These are phyloP conservation scores for Talaromyces wortmannii DNA, from an alignment of 495 filamentous ascomycete species.

Conservation along the genomic window DNA sequence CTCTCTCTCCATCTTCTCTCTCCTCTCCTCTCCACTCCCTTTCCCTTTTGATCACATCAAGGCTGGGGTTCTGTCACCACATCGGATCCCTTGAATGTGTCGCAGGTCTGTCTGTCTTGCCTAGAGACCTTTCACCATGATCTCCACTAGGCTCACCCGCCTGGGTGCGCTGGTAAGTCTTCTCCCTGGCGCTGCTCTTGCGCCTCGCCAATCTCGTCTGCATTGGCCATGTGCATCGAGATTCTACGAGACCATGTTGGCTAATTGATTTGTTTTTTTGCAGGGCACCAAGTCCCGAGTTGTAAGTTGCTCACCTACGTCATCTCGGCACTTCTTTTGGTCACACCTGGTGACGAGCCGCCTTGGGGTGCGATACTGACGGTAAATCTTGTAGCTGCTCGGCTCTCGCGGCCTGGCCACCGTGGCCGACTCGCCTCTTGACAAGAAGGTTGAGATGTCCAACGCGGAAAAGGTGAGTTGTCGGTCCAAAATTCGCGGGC, in stretches of 20 bases:
- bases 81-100: conserved; percentile 31
- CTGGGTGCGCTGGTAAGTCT: conserved; percentile 50
- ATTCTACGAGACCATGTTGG: background rate
- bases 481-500: background rate
- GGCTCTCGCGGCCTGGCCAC: conserved; percentile 54
- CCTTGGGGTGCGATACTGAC: conserved; percentile 8
- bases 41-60: conserved; percentile 30
- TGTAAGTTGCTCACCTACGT: conserved; percentile 34
- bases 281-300: conserved; percentile 45
- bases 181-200: conserved; percentile 6
- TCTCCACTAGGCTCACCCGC: conserved; percentile 49
- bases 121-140: conserved; percentile 45
- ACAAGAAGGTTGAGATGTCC: conserved; percentile 77
- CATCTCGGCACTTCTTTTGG: background rate
- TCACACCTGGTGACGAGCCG: background rate
- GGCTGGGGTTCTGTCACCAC: conserved; percentile 7
- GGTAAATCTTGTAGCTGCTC: conserved; percentile 29
- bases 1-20: conserved; percentile 13
- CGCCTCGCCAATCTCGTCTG: conserved; percentile 1
- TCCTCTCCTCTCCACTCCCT: conserved; percentile 6
- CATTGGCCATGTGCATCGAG: background rate
- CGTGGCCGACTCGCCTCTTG: conserved; percentile 55
- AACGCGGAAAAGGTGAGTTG: conserved; percentile 60
- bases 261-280: conserved; percentile 16
- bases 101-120: conserved; percentile 18